phyloP scores from a whole-genome alignment of 176 grass and related monocot genomes.

The Eremochloa ophiuroides region DNA sequence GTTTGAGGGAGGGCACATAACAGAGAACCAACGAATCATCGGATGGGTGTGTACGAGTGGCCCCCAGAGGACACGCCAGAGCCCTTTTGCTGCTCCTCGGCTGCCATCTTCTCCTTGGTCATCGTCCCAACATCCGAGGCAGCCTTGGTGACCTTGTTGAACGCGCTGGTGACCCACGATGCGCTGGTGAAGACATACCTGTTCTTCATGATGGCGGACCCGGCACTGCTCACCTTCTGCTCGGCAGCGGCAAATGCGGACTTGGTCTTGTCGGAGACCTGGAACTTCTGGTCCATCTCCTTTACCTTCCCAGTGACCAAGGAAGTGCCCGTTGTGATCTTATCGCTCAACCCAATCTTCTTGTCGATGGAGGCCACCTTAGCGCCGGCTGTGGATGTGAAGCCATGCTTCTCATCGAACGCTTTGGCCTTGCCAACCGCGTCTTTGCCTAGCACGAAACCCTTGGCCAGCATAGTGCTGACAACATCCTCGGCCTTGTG shows the following conservation, averaged over 20 bases:
- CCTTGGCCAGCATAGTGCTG: constrained; percentile 83
- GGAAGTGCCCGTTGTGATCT: constrained; percentile 62
- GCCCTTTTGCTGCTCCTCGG: constrained; percentile 52
- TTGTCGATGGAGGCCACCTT: constrained; percentile 72
- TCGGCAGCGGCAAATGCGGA: constrained; percentile 55
- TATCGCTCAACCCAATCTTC: constrained; percentile 85
- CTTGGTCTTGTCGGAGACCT: constrained; percentile 83
- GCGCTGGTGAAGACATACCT: constrained; percentile 72
- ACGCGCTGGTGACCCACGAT: constrained; percentile 61
- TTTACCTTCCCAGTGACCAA: constrained; percentile 71
- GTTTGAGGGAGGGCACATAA: not conserved
- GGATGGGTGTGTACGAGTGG: constrained; percentile 38
- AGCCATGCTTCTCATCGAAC: constrained; percentile 68
- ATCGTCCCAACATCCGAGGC: constrained; percentile 63
- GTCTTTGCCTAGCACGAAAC: constrained; percentile 81
- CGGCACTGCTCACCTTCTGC: constrained; percentile 69
- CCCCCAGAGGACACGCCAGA: constrained; percentile 35
- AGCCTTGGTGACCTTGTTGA: constrained; percentile 64
- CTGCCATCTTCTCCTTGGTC: constrained; percentile 86
- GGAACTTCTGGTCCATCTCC: constrained; percentile 83
- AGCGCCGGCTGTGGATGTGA: constrained; percentile 73
- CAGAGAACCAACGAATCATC: not conserved
- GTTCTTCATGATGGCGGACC: constrained; percentile 87
- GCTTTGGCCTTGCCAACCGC: constrained; percentile 61
- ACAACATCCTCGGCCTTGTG: constrained; percentile 94